Evolutionary conservation across 192 early-diverging fungal species (phyloP), one percentile per base, ranked within the genome.

Genomic region (Coemansia sp.): DNA sequence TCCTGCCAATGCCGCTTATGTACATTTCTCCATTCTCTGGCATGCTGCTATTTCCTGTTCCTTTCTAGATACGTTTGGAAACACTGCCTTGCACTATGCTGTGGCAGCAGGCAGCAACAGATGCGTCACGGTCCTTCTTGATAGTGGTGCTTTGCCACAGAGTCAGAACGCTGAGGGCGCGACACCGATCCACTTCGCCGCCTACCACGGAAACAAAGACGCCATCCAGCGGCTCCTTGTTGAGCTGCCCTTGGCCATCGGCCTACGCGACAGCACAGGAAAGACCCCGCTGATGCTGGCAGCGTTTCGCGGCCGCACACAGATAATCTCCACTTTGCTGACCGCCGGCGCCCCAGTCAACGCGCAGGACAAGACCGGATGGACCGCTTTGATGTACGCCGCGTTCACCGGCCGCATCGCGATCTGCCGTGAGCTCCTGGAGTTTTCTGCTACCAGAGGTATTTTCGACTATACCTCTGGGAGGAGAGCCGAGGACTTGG

Each of bases 311-410:
- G 79, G 79, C 8, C 79, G 74, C 56, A 81, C 74, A 1, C 74
- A 68, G 18, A 55, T 65, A 1, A 74, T 68, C 2, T 70, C 65
- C 12, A 32, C 48, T 18, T 65, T 81, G 5, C 65, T 81, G 20
- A 48, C 11, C 20, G 20, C 37, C 35, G n/a, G 62, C 7, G 73
- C 71, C 17, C 58, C 54, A 1, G 68, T 73, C 11, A 72, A 81
- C 54, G 57, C 43, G 11, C 71, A 73, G n/a, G 79, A 81, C 66
- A 64, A 36, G 12, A 37, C 55, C 12, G 79, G 79, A 5, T 81
- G 79, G 79, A 76, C 79, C 5, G 74, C 79, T 2, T 58, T 81
- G 8, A 81, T 81, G 79, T 81, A 73, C 52, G 79, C 79, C 0
- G 79, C 79, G 2, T 81, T 70, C 28, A 73, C 79, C 3, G 79